Conservation (phyloP, 352 stramenopile genomes). For the Elongisporangium senticosum region DNA sequence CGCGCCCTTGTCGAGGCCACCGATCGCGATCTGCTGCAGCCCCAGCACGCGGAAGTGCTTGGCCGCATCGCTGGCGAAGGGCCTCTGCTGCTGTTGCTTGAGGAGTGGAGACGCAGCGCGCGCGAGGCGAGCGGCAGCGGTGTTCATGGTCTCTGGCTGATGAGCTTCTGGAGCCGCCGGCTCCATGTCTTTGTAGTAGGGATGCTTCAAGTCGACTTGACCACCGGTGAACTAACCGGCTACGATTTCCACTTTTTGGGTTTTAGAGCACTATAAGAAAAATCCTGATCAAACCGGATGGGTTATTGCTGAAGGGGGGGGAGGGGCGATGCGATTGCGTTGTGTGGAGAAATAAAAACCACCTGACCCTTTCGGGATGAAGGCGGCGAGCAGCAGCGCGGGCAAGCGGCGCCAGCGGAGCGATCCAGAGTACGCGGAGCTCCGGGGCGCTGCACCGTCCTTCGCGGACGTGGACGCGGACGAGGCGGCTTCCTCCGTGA, state of each 20-base stretch:
- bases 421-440: conserved; percentile 58
- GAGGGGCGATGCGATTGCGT: neutral
- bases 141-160: neutral
- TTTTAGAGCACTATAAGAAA: no score
- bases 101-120: neutral
- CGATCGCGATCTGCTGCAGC: conserved; percentile 97
- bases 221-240: neutral
- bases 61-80: neutral
- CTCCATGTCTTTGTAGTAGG: neutral
- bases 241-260: neutral
- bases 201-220: neutral
- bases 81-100: neutral
- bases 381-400: neutral
- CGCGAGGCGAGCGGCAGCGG: neutral
- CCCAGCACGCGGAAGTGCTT: conserved; percentile 90
- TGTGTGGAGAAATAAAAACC: neutral
- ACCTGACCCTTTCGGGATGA: neutral
- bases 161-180: neutral
- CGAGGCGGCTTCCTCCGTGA: neutral
- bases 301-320: neutral
- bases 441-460: conserved; percentile 31
- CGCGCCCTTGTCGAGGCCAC: conserved; percentile 82
- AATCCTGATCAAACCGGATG: no score
- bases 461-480: conserved; percentile 63
- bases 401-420: conserved; percentile 17